These are phyloP conservation scores for Tephrocybe sp. DNA, from an alignment of 768 basidiomycete species.

Conservation along the genomic window DNA sequence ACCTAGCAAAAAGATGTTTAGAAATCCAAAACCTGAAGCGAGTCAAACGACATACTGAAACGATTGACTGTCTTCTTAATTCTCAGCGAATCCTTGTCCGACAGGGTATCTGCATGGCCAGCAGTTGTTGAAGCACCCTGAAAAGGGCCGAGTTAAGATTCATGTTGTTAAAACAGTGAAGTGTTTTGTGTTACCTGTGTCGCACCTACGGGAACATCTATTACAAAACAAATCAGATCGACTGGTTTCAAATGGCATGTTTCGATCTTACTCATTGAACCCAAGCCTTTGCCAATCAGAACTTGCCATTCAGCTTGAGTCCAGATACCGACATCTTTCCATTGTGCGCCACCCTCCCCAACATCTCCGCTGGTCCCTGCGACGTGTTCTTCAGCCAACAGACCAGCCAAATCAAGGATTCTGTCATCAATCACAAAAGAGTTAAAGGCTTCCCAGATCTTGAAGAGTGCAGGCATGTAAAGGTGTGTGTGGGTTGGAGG, in stretches of 20 bases:
- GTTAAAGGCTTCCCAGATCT: constrained; percentile 78
- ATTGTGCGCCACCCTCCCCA: constrained; percentile 55
- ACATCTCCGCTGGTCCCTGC: constrained; percentile 52
- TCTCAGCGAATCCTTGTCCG: constrained; percentile 53
- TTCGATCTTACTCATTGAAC: constrained; percentile 79
- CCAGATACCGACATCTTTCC: constrained; percentile 91
- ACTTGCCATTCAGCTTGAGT: constrained; percentile 80
- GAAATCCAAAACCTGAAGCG: neutral
- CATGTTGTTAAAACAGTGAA: neutral
- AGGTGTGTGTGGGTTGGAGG: constrained; percentile 64
- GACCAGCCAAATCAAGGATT: constrained; percentile 68
- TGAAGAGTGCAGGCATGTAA: constrained; percentile 73
- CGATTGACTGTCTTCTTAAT: constrained; percentile 73
- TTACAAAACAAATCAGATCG: neutral
- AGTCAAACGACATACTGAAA: constrained; percentile 49
- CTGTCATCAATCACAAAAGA: constrained; percentile 74
- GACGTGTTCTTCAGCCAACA: constrained; percentile 71
- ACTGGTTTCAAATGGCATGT: neutral
- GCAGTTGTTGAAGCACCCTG: constrained; percentile 68
- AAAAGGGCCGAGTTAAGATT: neutral
- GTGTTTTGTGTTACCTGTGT: constrained; percentile 45
- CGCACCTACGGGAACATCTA: constrained; percentile 73
- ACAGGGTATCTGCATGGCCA: constrained; percentile 64
- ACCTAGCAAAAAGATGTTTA: constrained; percentile 51
- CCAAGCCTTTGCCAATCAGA: constrained; percentile 79